phyloP scores from a whole-genome alignment of 2,329 filamentous ascomycete species.

The Pyrenochaeta sp. region DNA sequence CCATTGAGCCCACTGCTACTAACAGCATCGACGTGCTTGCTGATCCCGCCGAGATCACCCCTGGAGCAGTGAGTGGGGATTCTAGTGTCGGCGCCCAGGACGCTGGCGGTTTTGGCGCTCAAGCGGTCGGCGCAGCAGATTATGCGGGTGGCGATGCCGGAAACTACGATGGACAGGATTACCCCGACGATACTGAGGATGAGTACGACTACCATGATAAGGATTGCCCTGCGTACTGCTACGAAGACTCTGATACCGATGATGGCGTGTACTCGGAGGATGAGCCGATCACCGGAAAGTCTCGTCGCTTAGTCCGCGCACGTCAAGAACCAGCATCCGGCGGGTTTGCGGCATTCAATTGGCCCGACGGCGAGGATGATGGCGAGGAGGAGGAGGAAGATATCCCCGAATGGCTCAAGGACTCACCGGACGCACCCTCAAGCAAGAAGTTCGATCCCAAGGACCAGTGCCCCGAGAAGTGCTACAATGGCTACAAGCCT shows the following conservation, averaged over 20 bases:
- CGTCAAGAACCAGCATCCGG: constrained; percentile 4
- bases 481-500: constrained; percentile 8
- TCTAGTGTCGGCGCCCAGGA: not conserved
- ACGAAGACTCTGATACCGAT: not conserved
- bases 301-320: not conserved
- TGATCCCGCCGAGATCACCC: not conserved
- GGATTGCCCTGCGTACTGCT: not conserved
- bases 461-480: constrained; percentile 16
- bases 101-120: not conserved
- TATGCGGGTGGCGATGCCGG: not conserved
- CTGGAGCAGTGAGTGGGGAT: not conserved
- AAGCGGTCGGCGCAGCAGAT: not conserved
- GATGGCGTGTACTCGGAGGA: not conserved
- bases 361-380: constrained; percentile 7
- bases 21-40: not conserved
- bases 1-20: not conserved
- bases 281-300: not conserved
- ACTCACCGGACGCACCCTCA: not conserved
- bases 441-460: constrained; percentile 8
- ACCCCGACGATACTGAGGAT: not conserved
- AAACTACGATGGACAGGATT: constrained; percentile 9
- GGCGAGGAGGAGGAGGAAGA: constrained; percentile 12
- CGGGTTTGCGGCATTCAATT: constrained; percentile 19
- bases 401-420: constrained; percentile 18
- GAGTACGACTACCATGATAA: not conserved